These are phyloP conservation scores for Hyphodiscus hymeniophilus DNA, from an alignment of 495 filamentous ascomycete species.

Conservation along the genomic window DNA sequence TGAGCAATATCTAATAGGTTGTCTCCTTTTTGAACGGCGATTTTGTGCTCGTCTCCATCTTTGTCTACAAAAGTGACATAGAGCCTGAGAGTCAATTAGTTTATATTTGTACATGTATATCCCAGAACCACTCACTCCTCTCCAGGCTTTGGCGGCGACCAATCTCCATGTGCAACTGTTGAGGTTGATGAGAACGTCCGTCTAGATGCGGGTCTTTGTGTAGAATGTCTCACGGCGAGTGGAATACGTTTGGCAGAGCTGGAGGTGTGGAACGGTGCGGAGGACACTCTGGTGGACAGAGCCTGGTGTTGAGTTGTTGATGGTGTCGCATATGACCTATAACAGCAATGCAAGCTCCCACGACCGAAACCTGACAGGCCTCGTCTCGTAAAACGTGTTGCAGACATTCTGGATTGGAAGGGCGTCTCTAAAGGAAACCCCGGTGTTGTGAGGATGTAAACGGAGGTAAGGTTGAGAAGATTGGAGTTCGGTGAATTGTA, in stretches of 20 bases:
- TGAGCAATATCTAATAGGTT: constrained; percentile 94
- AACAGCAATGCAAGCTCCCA: neutral
- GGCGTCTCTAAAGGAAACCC: no score
- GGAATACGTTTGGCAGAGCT: neutral
- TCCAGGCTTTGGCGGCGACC: constrained; percentile 79
- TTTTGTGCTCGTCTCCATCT: constrained; percentile 63
- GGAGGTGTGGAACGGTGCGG: neutral
- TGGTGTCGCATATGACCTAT: neutral
- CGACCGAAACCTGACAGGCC: neutral
- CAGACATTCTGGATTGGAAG: constrained; percentile 4
- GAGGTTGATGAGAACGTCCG: constrained; percentile 55
- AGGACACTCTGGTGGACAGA: neutral
- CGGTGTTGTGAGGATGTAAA: neutral
- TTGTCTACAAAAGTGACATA: constrained; percentile 93
- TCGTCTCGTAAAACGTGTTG: neutral
- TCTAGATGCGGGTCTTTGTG: neutral
- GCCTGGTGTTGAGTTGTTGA: neutral
- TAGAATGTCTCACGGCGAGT: neutral
- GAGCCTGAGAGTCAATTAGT: constrained; percentile 46
- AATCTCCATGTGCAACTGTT: constrained; percentile 60
- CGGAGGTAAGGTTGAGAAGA: neutral
- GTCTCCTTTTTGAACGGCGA: constrained; percentile 77
- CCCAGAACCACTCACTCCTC: constrained; percentile 62
- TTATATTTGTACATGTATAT: neutral
- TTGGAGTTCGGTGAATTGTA: neutral